Evolutionary conservation across 2,329 filamentous ascomycete genomes (phyloP), one percentile per base, ranked within the genome.

Genomic region (Gaeumannomyces sp.): DNA sequence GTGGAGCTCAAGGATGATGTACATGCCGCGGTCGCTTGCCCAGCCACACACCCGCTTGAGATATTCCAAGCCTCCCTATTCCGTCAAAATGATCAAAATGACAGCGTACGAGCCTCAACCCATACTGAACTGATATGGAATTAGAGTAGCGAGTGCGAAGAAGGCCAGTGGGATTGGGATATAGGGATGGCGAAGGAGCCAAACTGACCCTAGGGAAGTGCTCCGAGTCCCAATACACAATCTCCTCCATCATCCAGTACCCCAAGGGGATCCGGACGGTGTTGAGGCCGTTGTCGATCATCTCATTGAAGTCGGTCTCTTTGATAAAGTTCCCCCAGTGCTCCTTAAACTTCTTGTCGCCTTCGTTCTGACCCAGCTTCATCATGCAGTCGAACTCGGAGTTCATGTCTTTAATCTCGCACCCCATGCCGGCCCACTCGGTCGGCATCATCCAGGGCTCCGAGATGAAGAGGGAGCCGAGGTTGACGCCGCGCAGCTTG

Each of bases 381-480:
- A 73, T 72, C 59, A 85, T 80, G 69, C 83, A 86, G 71, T 85
- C 82, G 67, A 83, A 85, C 72, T 85, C 83, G 59, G 80, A 81
- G 22, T 76, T 71, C n/a, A 75, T 69, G 2, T 69, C 74, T 16
- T 16, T 16, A 6, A n/a, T 10, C 11, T 71, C 72, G 67, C 83
- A 85, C 45, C 81, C 81, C 70, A 84, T 82, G 25, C 68, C 68
- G 25, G 66, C 71, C 82, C 83, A 86, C 62, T 76, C 76, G 33
- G 72, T 70, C 22, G 69, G 67, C 60, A 78, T 78, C 70, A 85
- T 81, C 83, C 83, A 85, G 10, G 81, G 81, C 72, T 86, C 83
- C 45, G 80, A 73, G 64, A 85, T 71, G 69, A 85, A 84, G 29
- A 80, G 75, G 0, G 79, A 78, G 7, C 83, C 82, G 11, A 85